phyloP scores from a whole-genome alignment of 129 eudicot species.

The Deinandra increscens region DNA sequence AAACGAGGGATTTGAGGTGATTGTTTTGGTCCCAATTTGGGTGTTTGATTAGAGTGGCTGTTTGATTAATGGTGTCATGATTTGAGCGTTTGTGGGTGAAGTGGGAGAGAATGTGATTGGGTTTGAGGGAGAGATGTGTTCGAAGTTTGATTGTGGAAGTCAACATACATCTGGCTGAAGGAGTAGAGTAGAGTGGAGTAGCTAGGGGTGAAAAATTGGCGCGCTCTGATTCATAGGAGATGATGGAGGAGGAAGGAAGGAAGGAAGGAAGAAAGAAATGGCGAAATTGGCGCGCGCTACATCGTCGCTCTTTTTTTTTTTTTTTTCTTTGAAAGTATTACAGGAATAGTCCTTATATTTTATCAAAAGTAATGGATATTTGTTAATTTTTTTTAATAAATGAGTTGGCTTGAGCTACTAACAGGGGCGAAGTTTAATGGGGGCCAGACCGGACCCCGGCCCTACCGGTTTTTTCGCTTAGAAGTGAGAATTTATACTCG shows the following conservation, averaged over 20 bases:
- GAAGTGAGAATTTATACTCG: no score
- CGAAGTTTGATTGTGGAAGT: slow-evolving; percentile 18
- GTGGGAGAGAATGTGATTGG: background rate
- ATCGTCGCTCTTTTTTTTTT: background rate
- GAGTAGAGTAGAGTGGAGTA: no score
- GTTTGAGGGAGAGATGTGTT: slow-evolving; percentile 18
- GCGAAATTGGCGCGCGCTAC: slow-evolving; percentile 7
- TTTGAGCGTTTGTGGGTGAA: slow-evolving; percentile 19
- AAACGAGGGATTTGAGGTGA: slow-evolving; percentile 30
- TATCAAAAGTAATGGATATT: no score
- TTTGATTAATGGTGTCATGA: background rate
- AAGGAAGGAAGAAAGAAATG: background rate
- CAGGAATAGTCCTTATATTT: no score
- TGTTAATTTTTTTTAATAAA: no score
- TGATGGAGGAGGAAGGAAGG: background rate
- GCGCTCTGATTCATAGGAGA: background rate
- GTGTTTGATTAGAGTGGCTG: slow-evolving; percentile 26
- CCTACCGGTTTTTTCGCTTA: no score
- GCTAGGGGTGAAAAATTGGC: background rate
- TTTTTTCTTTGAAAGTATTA: background rate
- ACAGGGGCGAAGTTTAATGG: no score
- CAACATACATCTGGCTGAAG: slow-evolving; percentile 27
- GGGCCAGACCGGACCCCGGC: no score
- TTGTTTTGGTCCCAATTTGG: slow-evolving; percentile 33
- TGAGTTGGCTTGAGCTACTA: no score